Base-by-base conservation (phyloP, 805 yeast genomes). In the Monosporozyma aquatica region DNA sequence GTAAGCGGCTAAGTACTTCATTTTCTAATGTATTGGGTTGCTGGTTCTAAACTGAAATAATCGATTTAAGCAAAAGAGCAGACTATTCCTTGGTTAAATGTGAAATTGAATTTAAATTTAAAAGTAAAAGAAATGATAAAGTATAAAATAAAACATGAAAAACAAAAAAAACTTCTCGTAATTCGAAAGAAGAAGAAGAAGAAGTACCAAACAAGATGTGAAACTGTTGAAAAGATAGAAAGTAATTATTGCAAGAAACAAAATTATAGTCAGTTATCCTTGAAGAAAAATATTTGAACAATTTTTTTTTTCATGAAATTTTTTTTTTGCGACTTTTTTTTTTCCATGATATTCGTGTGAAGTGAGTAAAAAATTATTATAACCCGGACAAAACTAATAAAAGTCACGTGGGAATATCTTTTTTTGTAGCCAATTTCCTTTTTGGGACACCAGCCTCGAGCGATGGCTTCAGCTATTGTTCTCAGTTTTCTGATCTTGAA, bases 1-100 rank as follows among this genome's bases (percentile, higher is more conserved):
- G 77, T 84, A 84, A 74, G 94, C 90, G 74, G 94, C 94, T 75
- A 84, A 76, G 81, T 84, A 84, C 75, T 82, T 84, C 92, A 84
- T 77, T 72, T 59, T 46, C 22, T 42, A 29, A 40, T 49, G 41
- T 42, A 24, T 38, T 50, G 43, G 47, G 43, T 40, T 37, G 25
- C 22, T 25, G 17, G 22, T 21, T 25, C 20, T 13, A 26, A 37
- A 25, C 44, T 55, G 61, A 58, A 61, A 61, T 61, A 61, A 61
- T 61, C 65, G 58, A 50, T 61, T 58, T 62, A 59, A 56, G 62
- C 64, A 47, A 55, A 61, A 56, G 54, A 47, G 66, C 66, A 61
- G 66, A 62, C 66, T 60, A 62, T 61, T 59, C 65, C 65, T 62
- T 62, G 50, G 43, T 20, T 33, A 45, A 24, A 41, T 42, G 41